phyloP scores from a whole-genome alignment of 2,329 filamentous ascomycete species.

The Parascedosporium putredinis region DNA sequence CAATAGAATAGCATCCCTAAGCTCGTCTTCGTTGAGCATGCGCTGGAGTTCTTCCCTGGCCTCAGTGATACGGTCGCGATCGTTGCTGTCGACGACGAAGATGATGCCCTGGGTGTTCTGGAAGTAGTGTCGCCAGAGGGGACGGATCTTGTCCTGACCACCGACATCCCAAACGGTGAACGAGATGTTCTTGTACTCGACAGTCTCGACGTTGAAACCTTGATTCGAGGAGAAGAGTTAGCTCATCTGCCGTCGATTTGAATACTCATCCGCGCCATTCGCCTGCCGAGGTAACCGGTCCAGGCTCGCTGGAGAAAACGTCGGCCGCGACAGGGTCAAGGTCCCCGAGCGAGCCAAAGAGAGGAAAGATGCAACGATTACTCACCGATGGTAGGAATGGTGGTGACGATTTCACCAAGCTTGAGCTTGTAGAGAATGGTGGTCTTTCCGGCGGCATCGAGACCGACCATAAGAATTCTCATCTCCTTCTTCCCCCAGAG shows the following conservation, averaged over 20 bases:
- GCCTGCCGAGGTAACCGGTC: background rate
- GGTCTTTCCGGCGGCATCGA: conserved; percentile 99
- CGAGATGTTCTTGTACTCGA: conserved; percentile 99
- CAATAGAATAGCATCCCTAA: conserved; percentile 90
- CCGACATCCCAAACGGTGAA: conserved; percentile 99
- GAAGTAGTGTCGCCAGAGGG: conserved; percentile 99
- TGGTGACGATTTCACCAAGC: conserved; percentile 97
- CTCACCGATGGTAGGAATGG: conserved; percentile 95
- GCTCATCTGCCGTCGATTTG: background rate
- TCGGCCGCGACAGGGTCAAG: no score
- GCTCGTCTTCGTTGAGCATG: conserved; percentile 98
- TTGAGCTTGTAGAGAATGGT: conserved; percentile 99
- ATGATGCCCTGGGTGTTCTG: conserved; percentile 99
- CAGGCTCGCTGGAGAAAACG: no score
- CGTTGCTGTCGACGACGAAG: conserved; percentile 98
- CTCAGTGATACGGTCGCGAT: conserved; percentile 96
- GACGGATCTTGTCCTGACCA: conserved; percentile 99
- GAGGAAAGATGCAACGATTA: background rate
- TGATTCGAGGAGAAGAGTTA: conserved; percentile 7
- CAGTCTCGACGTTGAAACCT: conserved; percentile 99
- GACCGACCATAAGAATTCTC: conserved; percentile 99
- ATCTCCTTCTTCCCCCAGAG: conserved; percentile 99
- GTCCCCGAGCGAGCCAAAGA: background rate
- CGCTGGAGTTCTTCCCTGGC: conserved; percentile 92
- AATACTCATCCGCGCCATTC: no score